A percentile compares a stretch with the other conserved stretches of the same genome.
Evolutionary conservation across 2,329 filamentous ascomycete genomes (phyloP).

Genomic region (Beauveria rudraprayagi): DNA sequence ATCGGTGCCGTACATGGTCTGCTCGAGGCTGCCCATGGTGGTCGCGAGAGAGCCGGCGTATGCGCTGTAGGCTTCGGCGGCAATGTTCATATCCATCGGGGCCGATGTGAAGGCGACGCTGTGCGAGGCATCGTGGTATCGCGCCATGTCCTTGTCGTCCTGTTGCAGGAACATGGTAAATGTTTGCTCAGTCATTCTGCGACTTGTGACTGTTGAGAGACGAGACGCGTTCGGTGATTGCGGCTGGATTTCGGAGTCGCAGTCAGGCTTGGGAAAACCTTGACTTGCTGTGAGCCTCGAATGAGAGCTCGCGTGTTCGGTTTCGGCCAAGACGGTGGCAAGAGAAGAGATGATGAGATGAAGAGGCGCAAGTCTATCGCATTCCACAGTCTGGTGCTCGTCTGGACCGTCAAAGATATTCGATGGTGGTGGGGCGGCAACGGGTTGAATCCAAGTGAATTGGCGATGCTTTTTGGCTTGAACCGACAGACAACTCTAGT

Average conservation of each 20-base stretch:
- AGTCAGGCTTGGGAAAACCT: background rate
- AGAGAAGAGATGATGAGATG: background rate
- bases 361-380: background rate
- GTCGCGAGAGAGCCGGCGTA: slow-evolving; percentile 22
- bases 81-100: slow-evolving; percentile 40
- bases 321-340: background rate
- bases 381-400: background rate
- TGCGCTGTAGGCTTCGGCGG: slow-evolving; percentile 36
- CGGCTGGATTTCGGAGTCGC: background rate
- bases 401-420: background rate
- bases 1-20: slow-evolving; percentile 34
- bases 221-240: background rate
- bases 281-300: background rate
- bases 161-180: slow-evolving; percentile 13
- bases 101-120: slow-evolving; percentile 31
- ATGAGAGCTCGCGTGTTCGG: background rate
- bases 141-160: slow-evolving; percentile 32
- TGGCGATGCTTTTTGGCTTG: background rate
- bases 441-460: background rate
- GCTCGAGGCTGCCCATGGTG: slow-evolving; percentile 34
- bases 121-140: slow-evolving; percentile 39
- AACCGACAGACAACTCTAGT: background rate
- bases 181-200: slow-evolving; percentile 7
- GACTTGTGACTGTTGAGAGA: background rate
- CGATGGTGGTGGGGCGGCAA: background rate